These are phyloP conservation scores for Cyberlindnera suaveolens DNA, from an alignment of 805 yeast species.

Conservation along the genomic window DNA sequence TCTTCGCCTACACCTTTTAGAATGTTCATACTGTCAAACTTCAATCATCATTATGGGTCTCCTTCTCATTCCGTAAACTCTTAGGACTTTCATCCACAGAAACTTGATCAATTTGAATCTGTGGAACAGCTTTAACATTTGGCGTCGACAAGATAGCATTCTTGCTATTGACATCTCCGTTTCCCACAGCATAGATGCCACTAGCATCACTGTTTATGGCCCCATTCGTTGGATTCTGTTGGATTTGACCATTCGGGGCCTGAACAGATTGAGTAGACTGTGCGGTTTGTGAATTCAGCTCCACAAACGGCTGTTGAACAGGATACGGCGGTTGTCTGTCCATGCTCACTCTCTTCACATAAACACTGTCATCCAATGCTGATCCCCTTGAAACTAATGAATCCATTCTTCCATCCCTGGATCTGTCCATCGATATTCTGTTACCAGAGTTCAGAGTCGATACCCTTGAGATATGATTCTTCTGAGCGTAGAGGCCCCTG, in stretches of 20 bases:
- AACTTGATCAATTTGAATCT: too few relatives aligned
- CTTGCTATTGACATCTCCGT: too few relatives aligned
- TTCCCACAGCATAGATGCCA: too few relatives aligned
- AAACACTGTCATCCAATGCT: conserved; percentile 14
- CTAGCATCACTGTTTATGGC: too few relatives aligned
- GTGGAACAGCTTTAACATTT: too few relatives aligned
- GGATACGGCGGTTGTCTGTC: conserved; percentile 10
- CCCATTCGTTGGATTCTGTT: too few relatives aligned
- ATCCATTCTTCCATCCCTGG: neutral
- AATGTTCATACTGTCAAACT: too few relatives aligned
- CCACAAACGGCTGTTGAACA: conserved; percentile 5
- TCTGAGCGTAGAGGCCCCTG: conserved; percentile 21
- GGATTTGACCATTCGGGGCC: too few relatives aligned
- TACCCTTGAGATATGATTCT: conserved; percentile 23
- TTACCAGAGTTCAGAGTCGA: conserved; percentile 24
- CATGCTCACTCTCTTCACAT: conserved; percentile 8
- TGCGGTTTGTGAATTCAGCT: neutral
- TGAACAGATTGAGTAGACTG: neutral
- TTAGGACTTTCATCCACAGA: too few relatives aligned
- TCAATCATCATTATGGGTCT: conserved; percentile 12
- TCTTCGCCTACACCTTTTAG: too few relatives aligned
- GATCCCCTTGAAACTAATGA: too few relatives aligned
- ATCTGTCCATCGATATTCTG: conserved; percentile 10
- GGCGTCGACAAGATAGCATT: too few relatives aligned
- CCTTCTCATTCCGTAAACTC: neutral